Evolutionary conservation across 495 filamentous ascomycete genomes (phyloP).

Genomic region (Penicilliopsis zonata): DNA sequence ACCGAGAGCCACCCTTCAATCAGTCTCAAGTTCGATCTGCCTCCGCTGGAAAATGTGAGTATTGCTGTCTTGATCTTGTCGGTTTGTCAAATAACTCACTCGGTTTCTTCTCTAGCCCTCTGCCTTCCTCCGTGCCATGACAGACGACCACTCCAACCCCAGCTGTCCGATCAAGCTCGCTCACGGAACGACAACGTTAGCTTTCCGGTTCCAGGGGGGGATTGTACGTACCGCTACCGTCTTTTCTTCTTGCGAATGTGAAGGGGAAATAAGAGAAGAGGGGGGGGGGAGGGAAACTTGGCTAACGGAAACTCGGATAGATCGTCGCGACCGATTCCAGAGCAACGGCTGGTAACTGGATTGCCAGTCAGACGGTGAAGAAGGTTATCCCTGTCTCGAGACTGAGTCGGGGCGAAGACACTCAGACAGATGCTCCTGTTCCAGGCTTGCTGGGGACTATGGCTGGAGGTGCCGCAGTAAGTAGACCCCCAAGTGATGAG

Average conservation of each 20-base stretch:
- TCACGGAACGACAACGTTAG: slow-evolving; percentile 96
- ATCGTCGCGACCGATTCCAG: slow-evolving; percentile 96
- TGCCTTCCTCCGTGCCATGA: slow-evolving; percentile 90
- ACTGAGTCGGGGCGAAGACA: slow-evolving; percentile 35
- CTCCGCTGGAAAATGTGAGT: slow-evolving; percentile 82
- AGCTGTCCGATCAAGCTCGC: slow-evolving; percentile 97
- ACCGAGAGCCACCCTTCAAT: slow-evolving; percentile 53
- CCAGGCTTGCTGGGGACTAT: slow-evolving; percentile 83
- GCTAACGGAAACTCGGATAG: slow-evolving; percentile 16
- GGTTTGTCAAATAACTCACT: slow-evolving; percentile 1
- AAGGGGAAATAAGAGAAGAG: not conserved
- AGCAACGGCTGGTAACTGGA: slow-evolving; percentile 95
- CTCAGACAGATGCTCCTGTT: slow-evolving; percentile 61
- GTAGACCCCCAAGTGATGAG: too few species aligned
- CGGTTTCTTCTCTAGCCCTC: slow-evolving; percentile 45
- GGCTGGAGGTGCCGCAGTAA: slow-evolving; percentile 90
- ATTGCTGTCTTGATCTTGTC: too few species aligned
- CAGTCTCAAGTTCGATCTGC: slow-evolving; percentile 83
- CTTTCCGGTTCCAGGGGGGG: slow-evolving; percentile 93
- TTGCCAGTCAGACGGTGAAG: slow-evolving; percentile 98
- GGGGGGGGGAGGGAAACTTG: too few species aligned
- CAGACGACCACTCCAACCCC: slow-evolving; percentile 94
- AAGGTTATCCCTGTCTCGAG: slow-evolving; percentile 70
- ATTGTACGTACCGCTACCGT: slow-evolving; percentile 41
- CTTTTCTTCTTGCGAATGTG: not conserved